Percentiles rank a stretch among this genome's conserved stretches.
Conservation (phyloP, 2,329 filamentous ascomycete genomes). For the Penicillium glabrum region DNA sequence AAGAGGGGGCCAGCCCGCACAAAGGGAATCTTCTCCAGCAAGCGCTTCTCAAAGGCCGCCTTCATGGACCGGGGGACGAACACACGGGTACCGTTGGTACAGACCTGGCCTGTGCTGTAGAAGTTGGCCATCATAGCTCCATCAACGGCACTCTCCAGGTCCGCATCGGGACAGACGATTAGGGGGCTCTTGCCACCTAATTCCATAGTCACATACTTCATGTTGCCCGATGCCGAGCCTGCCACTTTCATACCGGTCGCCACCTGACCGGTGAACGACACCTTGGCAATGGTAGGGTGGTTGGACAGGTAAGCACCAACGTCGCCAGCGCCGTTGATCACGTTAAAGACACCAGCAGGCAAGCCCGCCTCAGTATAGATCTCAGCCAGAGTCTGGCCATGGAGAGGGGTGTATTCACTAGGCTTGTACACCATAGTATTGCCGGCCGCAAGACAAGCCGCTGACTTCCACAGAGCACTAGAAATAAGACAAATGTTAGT, state of each 20-base stretch:
- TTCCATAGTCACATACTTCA: slow-evolving; percentile 94
- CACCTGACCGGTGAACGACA: slow-evolving; percentile 87
- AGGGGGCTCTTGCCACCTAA: slow-evolving; percentile 83
- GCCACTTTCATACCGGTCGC: slow-evolving; percentile 81
- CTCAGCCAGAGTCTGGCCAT: slow-evolving; percentile 71
- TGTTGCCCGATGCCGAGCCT: slow-evolving; percentile 68
- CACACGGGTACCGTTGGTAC: slow-evolving; percentile 87
- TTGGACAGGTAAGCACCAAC: slow-evolving; percentile 73
- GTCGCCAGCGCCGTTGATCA: slow-evolving; percentile 76
- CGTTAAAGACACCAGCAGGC: slow-evolving; percentile 81
- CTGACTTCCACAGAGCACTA: slow-evolving; percentile 80
- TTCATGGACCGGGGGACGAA: slow-evolving; percentile 72
- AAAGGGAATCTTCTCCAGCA: slow-evolving; percentile 69
- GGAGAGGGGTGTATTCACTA: slow-evolving; percentile 83
- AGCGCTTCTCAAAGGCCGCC: slow-evolving; percentile 63
- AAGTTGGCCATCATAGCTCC: slow-evolving; percentile 94
- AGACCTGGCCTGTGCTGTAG: slow-evolving; percentile 87
- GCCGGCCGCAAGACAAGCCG: slow-evolving; percentile 78
- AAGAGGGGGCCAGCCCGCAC: slow-evolving; percentile 72
- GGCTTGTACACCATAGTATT: slow-evolving; percentile 93
- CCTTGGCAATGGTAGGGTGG: slow-evolving; percentile 74
- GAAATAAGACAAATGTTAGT: slow-evolving; percentile 5
- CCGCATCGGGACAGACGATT: slow-evolving; percentile 76
- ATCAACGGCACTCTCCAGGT: slow-evolving; percentile 77
- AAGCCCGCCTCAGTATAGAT: slow-evolving; percentile 77